Percentiles rank a stretch among this genome's conserved stretches.
Conservation (phyloP, 2,329 filamentous ascomycete species). For the Botrytis elliptica region DNA sequence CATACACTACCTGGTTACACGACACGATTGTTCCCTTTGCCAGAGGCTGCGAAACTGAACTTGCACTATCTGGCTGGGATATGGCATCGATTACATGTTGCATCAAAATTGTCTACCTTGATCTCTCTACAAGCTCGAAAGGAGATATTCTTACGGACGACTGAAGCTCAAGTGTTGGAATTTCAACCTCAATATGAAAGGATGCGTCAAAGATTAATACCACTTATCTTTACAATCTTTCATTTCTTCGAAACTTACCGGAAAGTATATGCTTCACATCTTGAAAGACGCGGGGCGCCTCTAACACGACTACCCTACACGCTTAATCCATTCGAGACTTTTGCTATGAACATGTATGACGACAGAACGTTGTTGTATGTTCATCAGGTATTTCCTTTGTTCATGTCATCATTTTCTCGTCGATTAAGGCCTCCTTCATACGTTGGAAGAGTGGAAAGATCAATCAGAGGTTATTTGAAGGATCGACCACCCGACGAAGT, state of each 20-base stretch:
- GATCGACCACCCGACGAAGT: conserved; percentile 63
- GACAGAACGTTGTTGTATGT: conserved; percentile 61
- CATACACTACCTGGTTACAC: conserved; percentile 61
- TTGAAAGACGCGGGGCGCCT: conserved; percentile 52
- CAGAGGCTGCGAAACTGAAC: conserved; percentile 49
- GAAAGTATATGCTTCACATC: conserved; percentile 56
- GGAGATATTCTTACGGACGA: conserved; percentile 61
- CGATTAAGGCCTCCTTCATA: conserved; percentile 63
- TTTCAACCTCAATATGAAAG: conserved; percentile 61
- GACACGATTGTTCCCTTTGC: conserved; percentile 56
- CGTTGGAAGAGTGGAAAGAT: conserved; percentile 60
- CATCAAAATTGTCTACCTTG: conserved; percentile 59
- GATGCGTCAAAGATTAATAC: conserved; percentile 63
- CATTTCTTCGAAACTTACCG: conserved; percentile 68
- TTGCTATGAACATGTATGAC: conserved; percentile 65
- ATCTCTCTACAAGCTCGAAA: conserved; percentile 66
- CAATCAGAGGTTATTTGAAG: conserved; percentile 61
- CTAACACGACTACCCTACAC: conserved; percentile 55
- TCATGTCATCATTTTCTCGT: conserved; percentile 63
- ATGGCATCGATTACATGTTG: conserved; percentile 65
- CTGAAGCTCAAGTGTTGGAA: conserved; percentile 53
- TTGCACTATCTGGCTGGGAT: conserved; percentile 63
- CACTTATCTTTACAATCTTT: conserved; percentile 63
- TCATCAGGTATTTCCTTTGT: conserved; percentile 63
- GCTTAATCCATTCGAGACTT: conserved; percentile 59